Base-by-base conservation (phyloP, 1,284 basidiomycete species). In the Sanguinoderma infundibulare region DNA sequence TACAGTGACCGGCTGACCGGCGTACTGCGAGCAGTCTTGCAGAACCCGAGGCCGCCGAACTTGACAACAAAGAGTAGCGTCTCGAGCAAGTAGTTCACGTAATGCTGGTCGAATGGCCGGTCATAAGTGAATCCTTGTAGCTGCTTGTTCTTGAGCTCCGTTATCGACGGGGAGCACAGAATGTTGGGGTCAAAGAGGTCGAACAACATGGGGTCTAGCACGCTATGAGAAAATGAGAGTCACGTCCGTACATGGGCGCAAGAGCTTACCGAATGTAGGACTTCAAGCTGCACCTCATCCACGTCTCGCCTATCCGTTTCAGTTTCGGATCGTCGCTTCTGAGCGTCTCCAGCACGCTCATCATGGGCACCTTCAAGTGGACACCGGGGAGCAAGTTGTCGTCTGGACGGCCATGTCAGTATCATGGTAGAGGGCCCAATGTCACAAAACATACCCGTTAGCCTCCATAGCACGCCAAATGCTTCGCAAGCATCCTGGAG, bases 251-350 rank as follows among this genome's bases (percentile, higher is more conserved):
- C 35, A 28, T 59, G 26, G 47, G 46, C 34, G 55, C 50, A n/a
- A 36, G 34, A 42, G 60, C 81, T 55, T 74, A 95, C 94, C 95
- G 85, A 60, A 94, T 80, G 74, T 96, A 96, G 0, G 94, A 96
- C 71, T 90, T 91, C n/a, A 97, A 80, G 71, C 90, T 95, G 70
- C 92, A 95, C 32, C 95, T 85, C 91, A 98, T 95, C 96, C 96
- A 98, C 0, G 95, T 95, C 74, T 98, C 96, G 6, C 92, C 92
- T 38, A 92, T 81, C 8, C 94, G 84, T 32, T 90, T 87, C 17
- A 91, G 75, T 59, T 79, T 79, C 1, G 94, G 90, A 69, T 95
- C 88, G 20, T 89, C 87, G 55, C 82, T 88, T 69, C 89, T 90
- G 39, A 98, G 77, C 0, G 89, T 87, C 71, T 98, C 95, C 42